Evolutionary conservation across 352 stramenopile species (phyloP), one percentile per base, ranked within the genome.

Genomic region (Globisporangium nunn): DNA sequence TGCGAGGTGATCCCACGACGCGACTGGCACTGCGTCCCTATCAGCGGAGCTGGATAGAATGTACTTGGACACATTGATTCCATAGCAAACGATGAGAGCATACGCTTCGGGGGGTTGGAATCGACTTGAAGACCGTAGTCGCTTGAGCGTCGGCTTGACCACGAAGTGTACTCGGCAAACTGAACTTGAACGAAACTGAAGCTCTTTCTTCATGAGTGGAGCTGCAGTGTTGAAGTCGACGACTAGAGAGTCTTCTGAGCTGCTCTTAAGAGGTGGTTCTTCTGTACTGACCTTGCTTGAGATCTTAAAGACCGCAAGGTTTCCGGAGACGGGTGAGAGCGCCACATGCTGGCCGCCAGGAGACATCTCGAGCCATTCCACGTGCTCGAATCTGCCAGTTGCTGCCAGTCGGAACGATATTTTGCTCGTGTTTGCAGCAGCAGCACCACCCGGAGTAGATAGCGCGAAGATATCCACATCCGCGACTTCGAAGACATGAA

Each of bases 11-110:
- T 60, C 48, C 72, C 77, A 78, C 6, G 46, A n/a, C 39, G 50
- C 30, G 46, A 53, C 39, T 18, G 31, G 30, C 6, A 17, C 29
- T 18, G 43, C 17, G 41, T 12, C 23, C n/a, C n/a, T 45, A 28
- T 18, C 29, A 17, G n/a, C 39, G 15, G 8, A 58, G 35, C 11
- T 49, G 41, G 14, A 62, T 1, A 78, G 52, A 14, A 59, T 23
- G 50, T 63, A 79, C 52, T 82, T 78, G 15, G 71, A 46, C 56
- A 79, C 48, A 50, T 70, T 74, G 15, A 57, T 55, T 7, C 64
- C 59, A 39, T 51, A 62, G 44, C 70, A 78, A 4, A 82, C 52
- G 29, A 58, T 59, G 30, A 85, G 55, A 3, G 72, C 70, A 31
- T 78, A 79, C 10, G 56, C 50, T 44, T 54, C 44, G 0, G 40